Evolutionary conservation across 306 rosid species (phyloP), one percentile per base, ranked within the genome.

Genomic region (Cyclanthera cordifolia): DNA sequence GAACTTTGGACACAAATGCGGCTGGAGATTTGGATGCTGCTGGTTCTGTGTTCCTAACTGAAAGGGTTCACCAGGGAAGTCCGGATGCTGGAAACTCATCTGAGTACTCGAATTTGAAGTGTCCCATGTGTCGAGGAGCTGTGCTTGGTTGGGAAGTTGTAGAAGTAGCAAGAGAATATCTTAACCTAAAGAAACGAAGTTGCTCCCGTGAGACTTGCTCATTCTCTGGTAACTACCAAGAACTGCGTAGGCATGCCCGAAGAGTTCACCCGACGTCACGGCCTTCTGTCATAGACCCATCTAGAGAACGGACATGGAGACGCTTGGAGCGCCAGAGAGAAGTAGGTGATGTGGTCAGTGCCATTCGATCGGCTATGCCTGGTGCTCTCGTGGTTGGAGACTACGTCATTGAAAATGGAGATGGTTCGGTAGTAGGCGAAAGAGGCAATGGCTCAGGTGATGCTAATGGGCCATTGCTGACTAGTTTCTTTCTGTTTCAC

Each of bases 341-440:
- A 70, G 84, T 87, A 24, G 97, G 92, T 11, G 97, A 91, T 73
- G 86, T 91, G 64, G 86, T 89, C 24, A 91, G 97, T 75, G 97
- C 96, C 64, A 84, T 91, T 65, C 93, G 87, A 50, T 84, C 96
- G 30, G 89, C 96, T 30, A 77, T 90, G 53, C 97, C 97, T 0
- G 96, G 94, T 65, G 96, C 96, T 43, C 86, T 86, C 46, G 85
- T 91, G 20, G 85, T 91, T 25, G 97, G 97, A 32, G 97, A 91
- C 76, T 91, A 91, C 19, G 89, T 83, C 43, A 76, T 91, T 56
- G 97, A 91, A 83, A 91, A 91, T 66, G 96, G 91, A 66, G 97
- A 91, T 47, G 80, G 90, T 78, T 59, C 79, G 53, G 70, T 80
- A 55, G 70, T 82, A 6, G 82, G 76, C 61, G 90, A 81, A 41